Conservation (phyloP, 805 yeast species). For the Metschnikowia henanensis region DNA sequence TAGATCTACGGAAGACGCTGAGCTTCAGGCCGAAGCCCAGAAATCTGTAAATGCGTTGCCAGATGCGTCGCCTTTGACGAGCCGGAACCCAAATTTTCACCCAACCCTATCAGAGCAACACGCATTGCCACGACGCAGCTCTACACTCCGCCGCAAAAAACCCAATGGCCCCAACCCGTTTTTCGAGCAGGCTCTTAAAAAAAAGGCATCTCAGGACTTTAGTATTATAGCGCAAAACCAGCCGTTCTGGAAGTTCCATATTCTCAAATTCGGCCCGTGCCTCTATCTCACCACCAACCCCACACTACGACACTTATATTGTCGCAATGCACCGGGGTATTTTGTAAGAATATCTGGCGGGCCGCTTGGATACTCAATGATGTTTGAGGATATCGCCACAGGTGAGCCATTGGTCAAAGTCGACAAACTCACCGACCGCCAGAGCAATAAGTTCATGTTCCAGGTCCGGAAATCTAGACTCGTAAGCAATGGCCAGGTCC, state of each 20-base stretch:
- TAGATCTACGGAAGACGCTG: background rate
- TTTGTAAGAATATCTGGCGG: slow-evolving; percentile 33
- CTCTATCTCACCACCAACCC: slow-evolving; percentile 70
- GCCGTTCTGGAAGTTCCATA: slow-evolving; percentile 65
- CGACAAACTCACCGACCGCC: slow-evolving; percentile 1
- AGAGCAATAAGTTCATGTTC: slow-evolving; percentile 7
- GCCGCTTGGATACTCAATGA: slow-evolving; percentile 7
- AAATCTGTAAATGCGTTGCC: background rate
- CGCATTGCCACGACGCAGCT: slow-evolving; percentile 1
- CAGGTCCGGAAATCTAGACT: slow-evolving; percentile 3
- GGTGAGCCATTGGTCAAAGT: slow-evolving; percentile 15
- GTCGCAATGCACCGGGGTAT: slow-evolving; percentile 64
- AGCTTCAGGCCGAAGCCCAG: background rate
- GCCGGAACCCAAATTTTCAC: slow-evolving; percentile 1
- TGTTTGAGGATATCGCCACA: slow-evolving; percentile 17
- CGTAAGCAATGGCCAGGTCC: slow-evolving; percentile 6
- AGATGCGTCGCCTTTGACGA: background rate
- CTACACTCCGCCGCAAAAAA: slow-evolving; percentile 10
- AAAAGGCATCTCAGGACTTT: background rate
- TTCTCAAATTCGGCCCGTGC: slow-evolving; percentile 52
- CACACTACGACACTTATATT: slow-evolving; percentile 54
- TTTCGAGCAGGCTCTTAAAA: background rate
- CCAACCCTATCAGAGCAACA: background rate
- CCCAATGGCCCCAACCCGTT: slow-evolving; percentile 14
- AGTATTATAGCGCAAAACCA: background rate